Conservation (phyloP, 2,329 filamentous ascomycete genomes). For the Teratosphaeriaceae sp. region DNA sequence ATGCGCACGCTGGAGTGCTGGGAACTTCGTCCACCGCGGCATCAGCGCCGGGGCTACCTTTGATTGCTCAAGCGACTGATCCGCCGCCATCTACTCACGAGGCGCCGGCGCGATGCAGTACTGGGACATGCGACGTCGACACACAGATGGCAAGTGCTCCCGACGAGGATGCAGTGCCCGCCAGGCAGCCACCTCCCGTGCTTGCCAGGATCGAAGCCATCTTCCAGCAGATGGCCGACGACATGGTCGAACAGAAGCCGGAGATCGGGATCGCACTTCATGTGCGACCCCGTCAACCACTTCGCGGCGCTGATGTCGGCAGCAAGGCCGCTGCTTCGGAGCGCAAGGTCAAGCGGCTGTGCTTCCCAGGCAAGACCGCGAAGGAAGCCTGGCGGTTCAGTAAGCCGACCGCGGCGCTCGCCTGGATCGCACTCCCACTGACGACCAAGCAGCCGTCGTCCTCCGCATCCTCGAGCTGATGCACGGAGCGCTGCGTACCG, state of each 20-base stretch:
- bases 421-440: background rate
- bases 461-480: constrained; percentile 52
- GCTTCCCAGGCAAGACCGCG: constrained; percentile 49
- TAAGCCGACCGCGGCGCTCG: constrained; percentile 20
- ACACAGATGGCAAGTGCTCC: background rate
- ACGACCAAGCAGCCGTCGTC: constrained; percentile 42
- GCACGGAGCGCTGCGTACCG: constrained; percentile 43
- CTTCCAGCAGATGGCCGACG: constrained; percentile 46
- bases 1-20: background rate
- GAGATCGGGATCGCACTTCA: constrained; percentile 46
- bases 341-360: constrained; percentile 23
- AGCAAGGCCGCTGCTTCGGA: constrained; percentile 1
- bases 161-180: background rate
- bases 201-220: constrained; percentile 52
- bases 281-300: constrained; percentile 16
- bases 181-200: constrained; percentile 19
- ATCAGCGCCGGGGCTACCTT: too few species aligned
- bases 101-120: too few species aligned
- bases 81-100: too few species aligned
- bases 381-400: constrained; percentile 55
- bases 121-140: too few species aligned
- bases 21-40: too few species aligned
- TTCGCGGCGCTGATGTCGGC: constrained; percentile 14
- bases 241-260: constrained; percentile 38
- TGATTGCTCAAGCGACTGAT: too few species aligned